Conservation (phyloP, 352 stramenopile genomes). For the Blastocystis sp. region DNA sequence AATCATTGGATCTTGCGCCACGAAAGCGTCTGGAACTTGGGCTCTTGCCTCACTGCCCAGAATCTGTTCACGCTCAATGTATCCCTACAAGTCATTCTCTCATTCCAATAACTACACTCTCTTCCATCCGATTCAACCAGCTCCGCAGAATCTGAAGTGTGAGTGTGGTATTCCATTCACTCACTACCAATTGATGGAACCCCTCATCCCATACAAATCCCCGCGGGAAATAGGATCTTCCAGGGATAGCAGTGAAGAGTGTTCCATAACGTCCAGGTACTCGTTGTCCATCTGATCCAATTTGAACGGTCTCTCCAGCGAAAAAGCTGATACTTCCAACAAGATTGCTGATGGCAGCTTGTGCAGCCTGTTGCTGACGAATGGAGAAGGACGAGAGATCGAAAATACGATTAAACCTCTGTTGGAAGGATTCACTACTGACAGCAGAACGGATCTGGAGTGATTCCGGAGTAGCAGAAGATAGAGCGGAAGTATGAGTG, state of each 20-base stretch:
- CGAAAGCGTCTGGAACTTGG: constrained; percentile 78
- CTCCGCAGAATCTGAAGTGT: constrained; percentile 75
- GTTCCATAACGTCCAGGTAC: neutral
- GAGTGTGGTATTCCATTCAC: constrained; percentile 72
- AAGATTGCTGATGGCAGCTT: constrained; percentile 79
- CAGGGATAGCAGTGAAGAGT: constrained; percentile 74
- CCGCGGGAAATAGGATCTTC: constrained; percentile 82
- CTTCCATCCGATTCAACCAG: constrained; percentile 77
- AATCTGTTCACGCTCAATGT: constrained; percentile 84
- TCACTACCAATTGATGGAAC: constrained; percentile 81
- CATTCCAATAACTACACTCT: neutral
- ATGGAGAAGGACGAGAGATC: neutral
- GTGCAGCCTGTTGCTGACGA: constrained; percentile 68
- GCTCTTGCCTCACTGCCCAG: constrained; percentile 71
- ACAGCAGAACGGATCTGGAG: neutral
- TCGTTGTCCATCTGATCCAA: neutral
- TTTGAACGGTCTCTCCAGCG: constrained; percentile 69
- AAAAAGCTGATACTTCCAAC: constrained; percentile 82
- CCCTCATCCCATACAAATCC: constrained; percentile 88
- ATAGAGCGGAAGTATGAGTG: neutral
- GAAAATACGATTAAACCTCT: neutral
- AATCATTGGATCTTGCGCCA: constrained; percentile 79
- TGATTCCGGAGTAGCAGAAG: neutral
- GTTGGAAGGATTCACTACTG: neutral
- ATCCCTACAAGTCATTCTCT: constrained; percentile 68